phyloP scores from a whole-genome alignment of 2,329 filamentous ascomycete species.

The Didymella glomerata region DNA sequence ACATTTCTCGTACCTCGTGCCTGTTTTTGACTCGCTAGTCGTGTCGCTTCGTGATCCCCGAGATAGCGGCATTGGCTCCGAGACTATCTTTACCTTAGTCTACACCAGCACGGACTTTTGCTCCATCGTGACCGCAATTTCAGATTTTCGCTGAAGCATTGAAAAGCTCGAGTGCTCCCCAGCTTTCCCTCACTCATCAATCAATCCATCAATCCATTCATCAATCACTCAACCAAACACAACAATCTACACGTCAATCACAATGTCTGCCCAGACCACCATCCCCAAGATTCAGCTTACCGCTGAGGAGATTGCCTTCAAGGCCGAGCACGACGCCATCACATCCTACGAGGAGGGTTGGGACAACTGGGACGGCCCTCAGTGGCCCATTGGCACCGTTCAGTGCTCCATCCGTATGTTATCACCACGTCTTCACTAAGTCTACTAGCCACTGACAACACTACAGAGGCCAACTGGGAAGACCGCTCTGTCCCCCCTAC shows the following conservation, averaged over 20 bases:
- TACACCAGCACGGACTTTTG: constrained; percentile 23
- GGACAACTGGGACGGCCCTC: constrained; percentile 39
- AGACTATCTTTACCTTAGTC: constrained; percentile 25
- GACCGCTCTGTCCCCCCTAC: constrained; percentile 22
- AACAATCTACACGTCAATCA: constrained; percentile 8
- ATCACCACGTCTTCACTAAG: background rate
- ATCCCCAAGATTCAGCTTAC: constrained; percentile 22
- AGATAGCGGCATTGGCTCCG: constrained; percentile 22
- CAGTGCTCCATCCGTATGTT: constrained; percentile 36
- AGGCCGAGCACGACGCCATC: constrained; percentile 35
- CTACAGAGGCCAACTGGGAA: constrained; percentile 22
- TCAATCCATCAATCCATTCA: constrained; percentile 16
- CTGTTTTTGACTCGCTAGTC: constrained; percentile 26
- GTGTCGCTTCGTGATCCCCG: constrained; percentile 21
- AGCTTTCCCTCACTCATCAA: constrained; percentile 7
- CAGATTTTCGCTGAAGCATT: constrained; percentile 21
- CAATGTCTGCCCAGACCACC: constrained; percentile 22
- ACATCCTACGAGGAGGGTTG: constrained; percentile 39
- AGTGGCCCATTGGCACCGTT: constrained; percentile 35
- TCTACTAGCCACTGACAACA: constrained; percentile 6
- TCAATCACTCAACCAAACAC: constrained; percentile 8
- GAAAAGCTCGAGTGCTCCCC: constrained; percentile 18
- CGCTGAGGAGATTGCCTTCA: constrained; percentile 30
- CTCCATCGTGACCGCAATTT: constrained; percentile 23
- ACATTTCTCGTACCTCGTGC: constrained; percentile 24